A percentile compares a stretch with the other conserved stretches of the same genome.
These are phyloP conservation scores for Aspergillus tamarii DNA, from an alignment of 2,329 filamentous ascomycete species.

Conservation along the genomic window DNA sequence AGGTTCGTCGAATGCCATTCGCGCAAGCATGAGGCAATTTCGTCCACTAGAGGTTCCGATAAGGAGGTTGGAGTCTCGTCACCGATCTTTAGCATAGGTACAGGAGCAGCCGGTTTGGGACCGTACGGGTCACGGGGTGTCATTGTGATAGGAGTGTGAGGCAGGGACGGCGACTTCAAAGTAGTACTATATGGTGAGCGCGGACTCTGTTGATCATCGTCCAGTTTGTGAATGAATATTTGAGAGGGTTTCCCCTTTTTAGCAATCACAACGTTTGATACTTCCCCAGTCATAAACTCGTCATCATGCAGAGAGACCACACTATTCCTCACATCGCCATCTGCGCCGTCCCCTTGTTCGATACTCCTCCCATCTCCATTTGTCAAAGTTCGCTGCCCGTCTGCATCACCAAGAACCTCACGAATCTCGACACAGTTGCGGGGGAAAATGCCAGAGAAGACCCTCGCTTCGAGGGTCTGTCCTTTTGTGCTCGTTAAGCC, in stretches of 20 bases:
- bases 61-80: slow-evolving; percentile 92
- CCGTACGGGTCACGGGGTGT: slow-evolving; percentile 63
- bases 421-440: slow-evolving; percentile 92
- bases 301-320: slow-evolving; percentile 31
- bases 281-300: slow-evolving; percentile 30
- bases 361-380: slow-evolving; percentile 41
- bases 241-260: slow-evolving; percentile 47
- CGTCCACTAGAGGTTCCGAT: slow-evolving; percentile 90
- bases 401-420: slow-evolving; percentile 80
- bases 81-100: slow-evolving; percentile 96
- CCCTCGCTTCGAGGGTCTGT: slow-evolving; percentile 89
- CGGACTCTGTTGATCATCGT: slow-evolving; percentile 35
- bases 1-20: slow-evolving; percentile 99
- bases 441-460: slow-evolving; percentile 98
- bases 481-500: slow-evolving; percentile 89
- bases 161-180: slow-evolving; percentile 34
- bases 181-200: slow-evolving; percentile 31
- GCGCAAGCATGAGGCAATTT: slow-evolving; percentile 92
- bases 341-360: slow-evolving; percentile 34
- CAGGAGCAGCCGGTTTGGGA: slow-evolving; percentile 79
- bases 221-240: slow-evolving; percentile 41
- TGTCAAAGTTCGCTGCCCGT: slow-evolving; percentile 42
- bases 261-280: slow-evolving; percentile 38
- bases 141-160: slow-evolving; percentile 35
- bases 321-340: slow-evolving; percentile 35